Evolutionary conservation across 2,329 filamentous ascomycete species (phyloP), one percentile per base, ranked within the genome.

Genomic region (Gliomastix tumulicola): DNA sequence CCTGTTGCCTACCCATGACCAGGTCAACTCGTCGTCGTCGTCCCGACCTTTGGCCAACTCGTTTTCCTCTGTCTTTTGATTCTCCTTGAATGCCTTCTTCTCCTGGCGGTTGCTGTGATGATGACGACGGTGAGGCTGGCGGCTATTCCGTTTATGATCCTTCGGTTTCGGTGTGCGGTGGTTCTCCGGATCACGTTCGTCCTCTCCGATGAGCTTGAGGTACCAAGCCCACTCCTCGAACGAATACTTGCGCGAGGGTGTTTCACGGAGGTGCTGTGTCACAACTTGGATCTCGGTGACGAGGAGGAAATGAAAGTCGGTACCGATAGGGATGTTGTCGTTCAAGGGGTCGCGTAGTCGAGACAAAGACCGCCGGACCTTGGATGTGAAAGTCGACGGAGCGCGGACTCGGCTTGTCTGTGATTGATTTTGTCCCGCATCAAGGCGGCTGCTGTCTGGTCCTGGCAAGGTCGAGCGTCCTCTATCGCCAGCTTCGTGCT

Each of bases 211-310:
- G 21, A 95, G 68, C 17, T 76, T 74, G 7, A 89, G 80, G 48
- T 87, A 92, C 65, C 86, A 85, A 0, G 84, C 83, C 89, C 88
- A 94, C 53, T 94, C 83, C 46, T 88, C 79, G 44, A 88, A 96
- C 0, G 66, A 69, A 54, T 95, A 96, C 37, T 70, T 72, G 38
- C 79, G 79, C 3, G 74, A 69, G 5, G 68, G 58, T 31, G 65
- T 57, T 15, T 74, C 71, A 22, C 84, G 63, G 50, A 92, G 76
- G 33, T 74, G 65, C n/a, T 42, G 41, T 2, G 78, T 76, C 2
- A 86, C 76, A 19, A 66, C 68, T 12, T 76, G 68, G 38, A 95
- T 92, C 44, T 84, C 81, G 22, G 78, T 70, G 3, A 85, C 77
- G 9, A 95, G 78, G 5, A 88, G 64, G 23, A 81, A 68, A 32